phyloP scores from a whole-genome alignment of 176 grass and related monocot species.

The Tuctoria greenei region DNA sequence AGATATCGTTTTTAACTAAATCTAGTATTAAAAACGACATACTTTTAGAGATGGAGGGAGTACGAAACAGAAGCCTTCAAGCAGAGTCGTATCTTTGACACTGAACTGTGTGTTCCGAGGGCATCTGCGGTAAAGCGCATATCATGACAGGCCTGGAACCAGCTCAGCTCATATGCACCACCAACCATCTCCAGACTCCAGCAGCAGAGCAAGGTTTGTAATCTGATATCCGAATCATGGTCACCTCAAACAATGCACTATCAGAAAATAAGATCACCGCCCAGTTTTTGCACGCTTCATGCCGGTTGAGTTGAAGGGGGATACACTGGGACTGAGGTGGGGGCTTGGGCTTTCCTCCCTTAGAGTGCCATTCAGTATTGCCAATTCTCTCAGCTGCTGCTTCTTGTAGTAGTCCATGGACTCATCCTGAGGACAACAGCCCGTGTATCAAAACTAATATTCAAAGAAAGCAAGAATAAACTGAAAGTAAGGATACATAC shows the following conservation, averaged over 20 bases:
- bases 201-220: conserved; percentile 19
- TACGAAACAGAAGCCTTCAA: conserved; percentile 27
- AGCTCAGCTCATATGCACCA: not conserved
- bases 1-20: no score
- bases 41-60: no score
- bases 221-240: conserved; percentile 16
- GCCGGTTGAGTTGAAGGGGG: conserved; percentile 82
- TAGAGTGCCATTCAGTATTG: conserved; percentile 87
- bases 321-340: conserved; percentile 80
- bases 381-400: conserved; percentile 89
- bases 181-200: conserved; percentile 6
- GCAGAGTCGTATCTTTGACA: conserved; percentile 1
- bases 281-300: conserved; percentile 98
- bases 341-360: conserved; percentile 90
- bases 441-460: conserved; percentile 7
- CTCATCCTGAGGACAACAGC: conserved; percentile 60
- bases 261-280: conserved; percentile 40
- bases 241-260: conserved; percentile 25
- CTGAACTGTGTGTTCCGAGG: conserved; percentile 3
- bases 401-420: conserved; percentile 99
- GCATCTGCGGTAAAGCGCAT: not conserved
- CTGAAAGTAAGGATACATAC: conserved; percentile 33
- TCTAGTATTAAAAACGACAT: no score
- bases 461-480: not conserved
- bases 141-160: not conserved